Evolutionary conservation across 2,329 filamentous ascomycete species (phyloP).

Genomic region (Colletotrichum sp.): DNA sequence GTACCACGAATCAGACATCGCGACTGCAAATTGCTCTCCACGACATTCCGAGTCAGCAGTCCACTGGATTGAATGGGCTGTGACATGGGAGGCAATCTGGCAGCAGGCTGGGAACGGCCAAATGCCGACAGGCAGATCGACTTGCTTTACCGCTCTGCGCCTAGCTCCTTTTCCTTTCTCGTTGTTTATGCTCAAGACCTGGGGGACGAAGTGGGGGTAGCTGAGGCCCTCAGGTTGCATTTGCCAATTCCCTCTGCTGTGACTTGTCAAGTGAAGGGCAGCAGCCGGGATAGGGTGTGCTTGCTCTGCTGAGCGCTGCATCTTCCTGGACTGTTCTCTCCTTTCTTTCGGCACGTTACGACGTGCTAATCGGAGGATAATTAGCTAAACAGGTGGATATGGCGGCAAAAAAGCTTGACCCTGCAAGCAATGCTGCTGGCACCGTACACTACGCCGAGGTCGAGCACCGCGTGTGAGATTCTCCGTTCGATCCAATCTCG

Average conservation of each 20-base stretch:
- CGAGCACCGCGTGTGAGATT: neutral
- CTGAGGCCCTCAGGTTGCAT: neutral
- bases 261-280: neutral
- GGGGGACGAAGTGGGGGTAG: conserved; percentile 3
- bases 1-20: conserved; percentile 6
- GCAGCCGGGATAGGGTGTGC: neutral
- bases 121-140: conserved; percentile 26
- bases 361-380: conserved; percentile 18
- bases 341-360: neutral
- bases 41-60: conserved; percentile 16
- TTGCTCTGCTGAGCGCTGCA: neutral
- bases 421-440: neutral
- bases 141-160: conserved; percentile 25
- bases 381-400: conserved; percentile 17
- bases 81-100: conserved; percentile 19
- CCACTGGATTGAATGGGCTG: neutral
- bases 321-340: neutral
- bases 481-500: neutral
- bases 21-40: conserved; percentile 11
- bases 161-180: conserved; percentile 14
- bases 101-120: conserved; percentile 19
- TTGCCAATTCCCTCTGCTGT: neutral
- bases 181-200: neutral
- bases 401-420: conserved; percentile 20
- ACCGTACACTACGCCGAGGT: neutral